Evolutionary conservation across 805 yeast genomes (phyloP), one percentile per base, ranked within the genome.

Genomic region (Sugiyamaella chiloensis): DNA sequence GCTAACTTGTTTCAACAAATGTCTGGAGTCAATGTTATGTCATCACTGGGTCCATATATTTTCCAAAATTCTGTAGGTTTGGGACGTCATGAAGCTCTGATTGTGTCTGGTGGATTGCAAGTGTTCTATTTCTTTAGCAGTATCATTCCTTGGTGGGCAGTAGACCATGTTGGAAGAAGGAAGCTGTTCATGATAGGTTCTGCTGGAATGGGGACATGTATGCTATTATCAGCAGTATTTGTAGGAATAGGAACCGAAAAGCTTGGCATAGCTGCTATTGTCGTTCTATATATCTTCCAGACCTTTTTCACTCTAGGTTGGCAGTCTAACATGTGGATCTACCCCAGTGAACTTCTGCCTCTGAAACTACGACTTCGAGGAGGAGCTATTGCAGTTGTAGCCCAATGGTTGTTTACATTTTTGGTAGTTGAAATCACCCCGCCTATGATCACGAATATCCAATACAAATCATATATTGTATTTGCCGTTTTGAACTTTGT

Each of bases 281-380:
- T 6, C 81, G 93, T 19, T 69, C 70, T 23, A 62, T 79, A 48
- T 93, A 87, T 34, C 95, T 86, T 1, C 68, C 87, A 85, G 60
- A 83, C 91, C 1, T 64, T 66, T 43, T 88, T 88, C 66, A 95
- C 95, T n/a, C 79, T 79, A 58, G 80, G 88, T 48, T 87, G 95
- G 93, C 96, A 96, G 7, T 95, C 95, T 2, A 79, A 87, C 42
- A 93, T 93, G 6, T 87, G 95, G 95, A 66, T 82, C 32, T 80
- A 83, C 64, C 85, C 87, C 58, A 82, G 85, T 52, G 96, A 87
- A 66, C 86, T 88, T 41, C 74, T 87, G 36, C 96, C 96, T 0
- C 76, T 85, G 53, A 73, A 80, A 19, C 86, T 87, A 8, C 76
- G 96, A 43, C 86, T 95, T 2, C 84, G 87, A 55, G 95, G 95